Evolutionary conservation across 169 alveolate genomes (phyloP).

Genomic region (Cryptosporidium viatorum): DNA sequence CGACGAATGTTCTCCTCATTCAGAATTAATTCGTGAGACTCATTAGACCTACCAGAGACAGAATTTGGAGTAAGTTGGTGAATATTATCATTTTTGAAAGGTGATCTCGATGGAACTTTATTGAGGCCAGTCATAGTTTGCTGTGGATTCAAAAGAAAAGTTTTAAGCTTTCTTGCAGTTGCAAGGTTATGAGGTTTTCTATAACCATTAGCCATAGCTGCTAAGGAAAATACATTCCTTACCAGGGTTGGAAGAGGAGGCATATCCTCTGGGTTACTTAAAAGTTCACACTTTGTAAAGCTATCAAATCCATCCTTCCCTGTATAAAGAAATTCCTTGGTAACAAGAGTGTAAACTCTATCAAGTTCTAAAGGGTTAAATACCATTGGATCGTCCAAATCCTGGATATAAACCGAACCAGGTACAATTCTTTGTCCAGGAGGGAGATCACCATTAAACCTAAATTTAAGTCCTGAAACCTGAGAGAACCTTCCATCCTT

Average conservation of each 20-base stretch:
- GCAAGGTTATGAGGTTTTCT: constrained; percentile 80
- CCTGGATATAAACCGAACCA: constrained; percentile 76
- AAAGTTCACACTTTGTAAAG: constrained; percentile 75
- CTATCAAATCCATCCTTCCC: constrained; percentile 74
- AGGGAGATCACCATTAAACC: constrained; percentile 74
- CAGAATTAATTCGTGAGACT: neutral
- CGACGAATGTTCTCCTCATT: neutral
- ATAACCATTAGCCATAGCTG: constrained; percentile 82
- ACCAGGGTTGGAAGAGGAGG: constrained; percentile 83
- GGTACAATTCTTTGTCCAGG: constrained; percentile 80
- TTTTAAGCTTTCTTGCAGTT: constrained; percentile 75
- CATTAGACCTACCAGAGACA: neutral
- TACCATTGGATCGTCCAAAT: constrained; percentile 16
- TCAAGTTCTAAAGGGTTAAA: constrained; percentile 76
- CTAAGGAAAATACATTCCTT: constrained; percentile 79
- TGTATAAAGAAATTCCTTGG: constrained; percentile 77
- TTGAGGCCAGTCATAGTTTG: constrained; percentile 48
- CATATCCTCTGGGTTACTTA: constrained; percentile 80
- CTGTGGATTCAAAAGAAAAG: constrained; percentile 74
- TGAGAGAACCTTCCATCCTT: constrained; percentile 90
- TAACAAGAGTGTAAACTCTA: constrained; percentile 73
- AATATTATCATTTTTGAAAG: neutral
- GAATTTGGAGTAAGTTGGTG: constrained; percentile 14
- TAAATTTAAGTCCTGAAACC: constrained; percentile 83
- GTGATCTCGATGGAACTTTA: constrained; percentile 34